Evolutionary conservation across 1,284 basidiomycete genomes (phyloP).

Genomic region (Papiliotrema flavescens): DNA sequence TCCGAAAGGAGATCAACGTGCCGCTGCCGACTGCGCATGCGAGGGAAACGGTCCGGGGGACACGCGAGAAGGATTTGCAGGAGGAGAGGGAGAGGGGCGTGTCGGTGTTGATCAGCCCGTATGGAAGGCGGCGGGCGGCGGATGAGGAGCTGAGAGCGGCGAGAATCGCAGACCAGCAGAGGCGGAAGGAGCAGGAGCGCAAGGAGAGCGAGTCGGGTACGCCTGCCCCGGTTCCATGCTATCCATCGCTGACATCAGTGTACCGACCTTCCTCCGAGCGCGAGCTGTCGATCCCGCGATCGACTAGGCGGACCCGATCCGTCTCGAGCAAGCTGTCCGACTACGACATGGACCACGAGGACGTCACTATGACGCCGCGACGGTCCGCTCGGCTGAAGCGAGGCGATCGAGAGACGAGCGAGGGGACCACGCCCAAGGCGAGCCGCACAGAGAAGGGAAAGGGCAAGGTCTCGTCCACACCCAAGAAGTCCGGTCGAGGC

Average conservation of each 20-base stretch:
- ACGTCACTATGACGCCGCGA: constrained; percentile 29
- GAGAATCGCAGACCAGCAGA: constrained; percentile 10
- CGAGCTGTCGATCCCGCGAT: constrained; percentile 1
- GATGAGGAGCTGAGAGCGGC: constrained; percentile 29
- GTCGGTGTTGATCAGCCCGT: constrained; percentile 46
- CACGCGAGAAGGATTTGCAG: constrained; percentile 29
- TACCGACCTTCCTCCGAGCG: not conserved
- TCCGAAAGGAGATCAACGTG: constrained; percentile 42
- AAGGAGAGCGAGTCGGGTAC: constrained; percentile 1
- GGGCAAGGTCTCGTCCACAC: constrained; percentile 10
- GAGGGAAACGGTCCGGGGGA: constrained; percentile 24
- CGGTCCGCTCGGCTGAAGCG: constrained; percentile 33
- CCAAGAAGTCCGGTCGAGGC: constrained; percentile 10
- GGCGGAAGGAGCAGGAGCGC: not conserved
- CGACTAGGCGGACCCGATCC: constrained; percentile 1
- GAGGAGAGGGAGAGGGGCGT: constrained; percentile 16
- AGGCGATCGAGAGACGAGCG: constrained; percentile 12
- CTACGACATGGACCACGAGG: constrained; percentile 12
- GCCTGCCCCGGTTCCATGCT: not conserved
- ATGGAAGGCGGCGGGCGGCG: constrained; percentile 38
- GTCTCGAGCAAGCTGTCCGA: constrained; percentile 11
- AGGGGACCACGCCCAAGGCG: constrained; percentile 28
- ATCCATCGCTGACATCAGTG: not conserved
- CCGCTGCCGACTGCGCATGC: constrained; percentile 42
- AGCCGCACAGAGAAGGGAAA: constrained; percentile 6